Evolutionary conservation across 2,329 filamentous ascomycete species (phyloP).

Genomic region (Aspergillus sp.): DNA sequence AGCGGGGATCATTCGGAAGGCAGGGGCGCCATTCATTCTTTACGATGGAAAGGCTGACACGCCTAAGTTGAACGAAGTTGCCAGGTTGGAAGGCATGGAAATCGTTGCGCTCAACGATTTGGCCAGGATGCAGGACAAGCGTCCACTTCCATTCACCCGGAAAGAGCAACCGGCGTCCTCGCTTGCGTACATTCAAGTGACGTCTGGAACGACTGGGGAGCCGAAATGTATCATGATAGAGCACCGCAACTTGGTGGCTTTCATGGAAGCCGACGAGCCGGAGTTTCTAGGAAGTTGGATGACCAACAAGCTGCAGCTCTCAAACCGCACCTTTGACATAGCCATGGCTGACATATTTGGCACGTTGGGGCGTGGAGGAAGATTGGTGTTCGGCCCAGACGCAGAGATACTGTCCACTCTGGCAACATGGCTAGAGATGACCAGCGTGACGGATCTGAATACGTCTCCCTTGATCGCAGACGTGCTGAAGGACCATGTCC

Average conservation of each 20-base stretch:
- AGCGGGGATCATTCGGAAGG: background rate
- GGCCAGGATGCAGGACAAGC: background rate
- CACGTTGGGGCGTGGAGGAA: background rate
- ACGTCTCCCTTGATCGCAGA: background rate
- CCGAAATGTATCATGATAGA: constrained; percentile 11
- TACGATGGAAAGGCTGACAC: background rate
- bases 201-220: constrained; percentile 6
- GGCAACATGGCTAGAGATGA: background rate
- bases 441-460: background rate
- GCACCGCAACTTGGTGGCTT: background rate
- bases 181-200: constrained; percentile 5
- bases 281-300: background rate
- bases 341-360: background rate
- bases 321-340: constrained; percentile 1
- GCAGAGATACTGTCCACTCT: background rate
- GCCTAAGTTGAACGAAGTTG: background rate
- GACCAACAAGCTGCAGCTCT: background rate
- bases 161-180: background rate
- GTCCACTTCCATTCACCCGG: background rate
- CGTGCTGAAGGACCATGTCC: background rate
- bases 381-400: background rate
- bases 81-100: background rate
- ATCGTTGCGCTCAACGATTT: background rate
- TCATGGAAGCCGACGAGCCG: background rate
- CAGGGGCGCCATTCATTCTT: background rate